These are phyloP conservation scores for Populus hybrid DNA, from an alignment of 441 rosid species.

Conservation along the genomic window DNA sequence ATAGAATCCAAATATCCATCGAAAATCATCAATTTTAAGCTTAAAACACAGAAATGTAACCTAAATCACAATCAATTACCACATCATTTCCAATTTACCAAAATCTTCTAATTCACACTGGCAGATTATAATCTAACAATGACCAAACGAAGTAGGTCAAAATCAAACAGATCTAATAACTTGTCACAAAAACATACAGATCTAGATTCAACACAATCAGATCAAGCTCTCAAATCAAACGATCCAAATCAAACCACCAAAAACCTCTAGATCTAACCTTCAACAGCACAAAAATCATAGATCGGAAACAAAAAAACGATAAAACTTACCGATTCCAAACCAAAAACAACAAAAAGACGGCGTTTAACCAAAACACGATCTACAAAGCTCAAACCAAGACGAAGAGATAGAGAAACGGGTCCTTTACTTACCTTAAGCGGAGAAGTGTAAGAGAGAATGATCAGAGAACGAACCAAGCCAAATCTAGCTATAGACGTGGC, in stretches of 20 bases:
- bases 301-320: conserved; percentile 3
- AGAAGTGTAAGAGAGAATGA: neutral
- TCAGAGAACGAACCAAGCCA: conserved; percentile 8
- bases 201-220: conserved; percentile 20
- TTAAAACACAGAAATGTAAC: neutral
- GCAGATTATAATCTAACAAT: neutral
- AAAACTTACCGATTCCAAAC: neutral
- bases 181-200: conserved; percentile 16
- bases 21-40: neutral
- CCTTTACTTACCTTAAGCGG: neutral
- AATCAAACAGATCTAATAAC: neutral
- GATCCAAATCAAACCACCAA: neutral
- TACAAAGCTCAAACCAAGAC: neutral
- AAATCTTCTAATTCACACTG: neutral
- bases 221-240: conserved; percentile 16
- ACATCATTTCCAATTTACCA: neutral
- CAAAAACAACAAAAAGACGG: neutral
- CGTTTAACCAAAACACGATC: neutral
- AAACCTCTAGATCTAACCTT: conserved; percentile 12
- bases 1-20: neutral
- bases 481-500: conserved; percentile 2
- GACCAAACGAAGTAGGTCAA: neutral
- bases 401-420: neutral
- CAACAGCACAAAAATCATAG: conserved; percentile 10
- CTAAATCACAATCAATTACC: neutral